phyloP scores from a whole-genome alignment of 2,329 filamentous ascomycete species.

The Penicillium olsonii region DNA sequence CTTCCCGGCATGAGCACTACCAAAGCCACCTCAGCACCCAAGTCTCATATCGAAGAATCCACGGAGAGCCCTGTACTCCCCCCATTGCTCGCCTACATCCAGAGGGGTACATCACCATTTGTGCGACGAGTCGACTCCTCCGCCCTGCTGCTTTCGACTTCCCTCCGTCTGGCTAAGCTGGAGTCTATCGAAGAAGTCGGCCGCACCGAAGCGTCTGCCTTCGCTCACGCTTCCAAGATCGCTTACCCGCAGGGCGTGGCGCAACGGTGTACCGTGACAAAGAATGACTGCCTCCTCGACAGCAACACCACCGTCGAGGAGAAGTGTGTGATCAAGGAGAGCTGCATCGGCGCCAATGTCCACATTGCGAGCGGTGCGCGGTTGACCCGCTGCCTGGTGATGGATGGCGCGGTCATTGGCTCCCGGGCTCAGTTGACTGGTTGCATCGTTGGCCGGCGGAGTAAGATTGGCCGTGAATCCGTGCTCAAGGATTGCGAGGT shows the following conservation, averaged over 20 bases:
- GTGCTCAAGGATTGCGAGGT: conserved; percentile 89
- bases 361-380: conserved; percentile 84
- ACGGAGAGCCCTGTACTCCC: conserved; percentile 8
- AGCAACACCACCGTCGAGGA: conserved; percentile 89
- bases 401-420: conserved; percentile 87
- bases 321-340: conserved; percentile 89
- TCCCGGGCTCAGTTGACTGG: conserved; percentile 82
- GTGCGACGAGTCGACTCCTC: conserved; percentile 88
- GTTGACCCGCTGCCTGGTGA: conserved; percentile 81
- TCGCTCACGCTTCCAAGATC: conserved; percentile 77
- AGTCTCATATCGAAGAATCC: not conserved
- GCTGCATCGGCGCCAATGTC: conserved; percentile 82
- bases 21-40: conserved; percentile 34
- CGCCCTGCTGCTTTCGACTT: conserved; percentile 76
- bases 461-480: conserved; percentile 77
- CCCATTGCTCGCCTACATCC: conserved; percentile 79
- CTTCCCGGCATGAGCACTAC: conserved; percentile 57
- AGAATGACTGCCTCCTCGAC: conserved; percentile 77
- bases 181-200: conserved; percentile 65
- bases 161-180: conserved; percentile 82
- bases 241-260: conserved; percentile 82
- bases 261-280: conserved; percentile 76
- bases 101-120: conserved; percentile 61
- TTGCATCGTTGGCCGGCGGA: conserved; percentile 80
- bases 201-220: conserved; percentile 63